Evolutionary conservation across 495 filamentous ascomycete genomes (phyloP).

Genomic region (Daldinia loculata): DNA sequence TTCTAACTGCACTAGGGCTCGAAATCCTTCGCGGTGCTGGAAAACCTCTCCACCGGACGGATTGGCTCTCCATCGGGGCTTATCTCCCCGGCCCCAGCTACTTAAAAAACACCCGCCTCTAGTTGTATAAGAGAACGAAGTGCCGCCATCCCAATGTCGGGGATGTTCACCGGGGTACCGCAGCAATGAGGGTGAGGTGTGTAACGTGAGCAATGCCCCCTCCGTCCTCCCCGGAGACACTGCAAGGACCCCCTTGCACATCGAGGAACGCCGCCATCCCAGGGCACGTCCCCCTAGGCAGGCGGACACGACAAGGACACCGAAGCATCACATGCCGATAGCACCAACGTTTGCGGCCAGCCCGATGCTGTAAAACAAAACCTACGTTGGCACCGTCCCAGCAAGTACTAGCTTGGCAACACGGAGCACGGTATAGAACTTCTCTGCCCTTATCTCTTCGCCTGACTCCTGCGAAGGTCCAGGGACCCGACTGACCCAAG

Average conservation of each 20-base stretch:
- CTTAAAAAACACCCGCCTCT: neutral
- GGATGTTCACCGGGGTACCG: neutral
- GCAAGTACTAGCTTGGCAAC: constrained; percentile 13
- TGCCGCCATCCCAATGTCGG: neutral
- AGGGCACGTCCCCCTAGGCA: neutral
- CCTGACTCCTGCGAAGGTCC: constrained; percentile 10
- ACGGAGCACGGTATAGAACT: constrained; percentile 7
- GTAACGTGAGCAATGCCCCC: constrained; percentile 8
- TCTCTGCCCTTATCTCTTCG: constrained; percentile 10
- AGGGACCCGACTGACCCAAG: constrained; percentile 1
- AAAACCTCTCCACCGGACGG: neutral
- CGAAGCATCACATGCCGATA: neutral
- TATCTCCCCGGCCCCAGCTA: constrained; percentile 6
- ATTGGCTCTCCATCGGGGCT: neutral
- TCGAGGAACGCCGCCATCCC: constrained; percentile 14
- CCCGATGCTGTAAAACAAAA: neutral
- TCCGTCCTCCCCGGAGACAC: neutral
- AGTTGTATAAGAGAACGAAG: neutral
- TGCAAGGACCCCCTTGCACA: constrained; percentile 4
- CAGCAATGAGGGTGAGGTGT: constrained; percentile 7
- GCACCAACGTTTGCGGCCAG: constrained; percentile 7
- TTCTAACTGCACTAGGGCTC: neutral
- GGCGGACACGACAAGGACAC: neutral
- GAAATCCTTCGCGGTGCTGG: constrained; percentile 4
- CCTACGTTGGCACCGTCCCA: constrained; percentile 9